Conservation (phyloP, 73 alveolate genomes). For the Stentor roeselii region DNA sequence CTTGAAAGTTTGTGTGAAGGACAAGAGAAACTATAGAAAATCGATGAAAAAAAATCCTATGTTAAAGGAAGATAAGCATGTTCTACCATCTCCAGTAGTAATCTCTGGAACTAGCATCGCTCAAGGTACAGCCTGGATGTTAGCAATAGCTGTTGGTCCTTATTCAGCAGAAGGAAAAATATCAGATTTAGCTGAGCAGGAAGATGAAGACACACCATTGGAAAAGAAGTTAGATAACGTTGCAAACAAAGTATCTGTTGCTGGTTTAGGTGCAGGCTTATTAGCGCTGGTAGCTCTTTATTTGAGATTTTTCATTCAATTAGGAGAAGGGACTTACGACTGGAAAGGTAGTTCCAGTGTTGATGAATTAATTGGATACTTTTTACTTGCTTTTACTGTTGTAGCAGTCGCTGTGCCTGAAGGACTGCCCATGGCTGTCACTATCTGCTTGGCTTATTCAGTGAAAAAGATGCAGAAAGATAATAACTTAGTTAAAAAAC, state of each 20-base stretch:
- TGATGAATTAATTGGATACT: constrained; percentile 51
- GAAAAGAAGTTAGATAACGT: neutral
- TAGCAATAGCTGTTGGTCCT: constrained; percentile 46
- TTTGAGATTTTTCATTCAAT: neutral
- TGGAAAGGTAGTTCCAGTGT: constrained; percentile 41
- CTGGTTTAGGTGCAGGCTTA: constrained; percentile 21
- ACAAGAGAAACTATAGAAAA: constrained; percentile 40
- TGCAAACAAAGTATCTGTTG: neutral
- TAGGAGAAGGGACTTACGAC: constrained; percentile 55
- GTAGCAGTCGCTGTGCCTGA: constrained; percentile 80
- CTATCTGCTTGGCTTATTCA: constrained; percentile 60
- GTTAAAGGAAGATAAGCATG: constrained; percentile 8
- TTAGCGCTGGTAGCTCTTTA: neutral
- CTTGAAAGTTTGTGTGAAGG: constrained; percentile 54
- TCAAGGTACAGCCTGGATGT: constrained; percentile 51
- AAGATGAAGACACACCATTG: constrained; percentile 9
- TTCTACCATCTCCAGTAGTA: constrained; percentile 31
- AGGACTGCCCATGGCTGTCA: constrained; percentile 72
- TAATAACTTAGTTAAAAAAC: constrained; percentile 59
- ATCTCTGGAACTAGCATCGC: constrained; percentile 46
- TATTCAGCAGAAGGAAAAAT: constrained; percentile 24
- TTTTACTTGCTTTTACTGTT: constrained; percentile 63
- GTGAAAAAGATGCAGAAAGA: constrained; percentile 66
- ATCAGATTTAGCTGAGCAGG: neutral
- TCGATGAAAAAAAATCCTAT: constrained; percentile 14